Conservation (phyloP, 805 yeast species). For the Kuraishia molischiana region DNA sequence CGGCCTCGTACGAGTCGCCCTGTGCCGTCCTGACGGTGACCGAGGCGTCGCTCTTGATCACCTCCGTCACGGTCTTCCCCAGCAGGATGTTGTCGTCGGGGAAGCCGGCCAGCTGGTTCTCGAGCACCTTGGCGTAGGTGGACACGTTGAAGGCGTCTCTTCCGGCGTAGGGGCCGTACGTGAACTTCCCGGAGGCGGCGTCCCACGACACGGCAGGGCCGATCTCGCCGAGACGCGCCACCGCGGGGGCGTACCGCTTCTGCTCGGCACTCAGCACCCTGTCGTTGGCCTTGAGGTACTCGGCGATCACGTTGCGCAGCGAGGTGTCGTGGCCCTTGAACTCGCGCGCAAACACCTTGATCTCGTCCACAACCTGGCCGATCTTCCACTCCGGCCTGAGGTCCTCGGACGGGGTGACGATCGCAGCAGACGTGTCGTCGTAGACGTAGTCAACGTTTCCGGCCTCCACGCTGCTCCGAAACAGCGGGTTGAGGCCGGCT, state of each 20-base stretch:
- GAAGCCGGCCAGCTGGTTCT: slow-evolving; percentile 15
- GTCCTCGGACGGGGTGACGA: slow-evolving; percentile 16
- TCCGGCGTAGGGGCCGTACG: slow-evolving; percentile 26
- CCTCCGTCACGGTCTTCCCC: slow-evolving; percentile 13
- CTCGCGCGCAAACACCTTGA: slow-evolving; percentile 22
- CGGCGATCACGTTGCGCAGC: slow-evolving; percentile 37
- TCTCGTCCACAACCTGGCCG: slow-evolving; percentile 21
- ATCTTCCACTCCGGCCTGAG: slow-evolving; percentile 18
- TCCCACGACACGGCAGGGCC: slow-evolving; percentile 76
- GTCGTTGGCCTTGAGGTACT: slow-evolving; percentile 36
- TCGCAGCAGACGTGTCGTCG: slow-evolving; percentile 24
- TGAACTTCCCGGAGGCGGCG: slow-evolving; percentile 47
- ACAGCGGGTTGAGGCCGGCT: slow-evolving; percentile 53
- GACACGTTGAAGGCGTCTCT: slow-evolving; percentile 19
- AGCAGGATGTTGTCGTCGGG: slow-evolving; percentile 14
- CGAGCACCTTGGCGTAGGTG: slow-evolving; percentile 17
- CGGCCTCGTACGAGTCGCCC: slow-evolving; percentile 13
- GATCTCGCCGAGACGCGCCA: slow-evolving; percentile 47
- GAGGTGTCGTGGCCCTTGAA: slow-evolving; percentile 39
- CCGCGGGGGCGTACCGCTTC: slow-evolving; percentile 35
- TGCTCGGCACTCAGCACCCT: slow-evolving; percentile 40
- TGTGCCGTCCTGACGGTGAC: slow-evolving; percentile 9
- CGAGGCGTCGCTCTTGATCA: slow-evolving; percentile 13
- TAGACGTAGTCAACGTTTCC: slow-evolving; percentile 15
- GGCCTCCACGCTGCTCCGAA: slow-evolving; percentile 21